These are phyloP conservation scores for Chrysosporium queenslandicum DNA, from an alignment of 2,329 filamentous ascomycete species.

Conservation along the genomic window DNA sequence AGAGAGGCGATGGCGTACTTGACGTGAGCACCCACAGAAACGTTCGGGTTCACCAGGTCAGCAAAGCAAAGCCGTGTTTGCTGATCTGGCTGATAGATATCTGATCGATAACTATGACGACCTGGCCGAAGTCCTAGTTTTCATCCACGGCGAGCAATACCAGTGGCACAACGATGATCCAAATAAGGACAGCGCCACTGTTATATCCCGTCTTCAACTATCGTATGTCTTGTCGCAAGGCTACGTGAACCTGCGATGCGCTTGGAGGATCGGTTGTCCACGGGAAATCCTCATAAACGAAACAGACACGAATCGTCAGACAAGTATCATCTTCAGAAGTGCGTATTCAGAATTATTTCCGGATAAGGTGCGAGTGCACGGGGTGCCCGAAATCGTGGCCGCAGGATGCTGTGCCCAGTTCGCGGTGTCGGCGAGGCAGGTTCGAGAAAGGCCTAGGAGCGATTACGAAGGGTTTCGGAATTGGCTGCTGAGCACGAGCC, in stretches of 20 bases:
- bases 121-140: slow-evolving; percentile 39
- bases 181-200: slow-evolving; percentile 39
- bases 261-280: slow-evolving; percentile 44
- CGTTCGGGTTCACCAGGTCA: background rate
- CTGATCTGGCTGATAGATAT: slow-evolving; percentile 26
- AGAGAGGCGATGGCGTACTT: slow-evolving; percentile 47
- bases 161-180: slow-evolving; percentile 47
- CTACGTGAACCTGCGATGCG: slow-evolving; percentile 48
- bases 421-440: slow-evolving; percentile 45
- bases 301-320: slow-evolving; percentile 30
- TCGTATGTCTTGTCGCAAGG: slow-evolving; percentile 40
- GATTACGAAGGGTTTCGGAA: slow-evolving; percentile 45
- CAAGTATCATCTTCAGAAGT: slow-evolving; percentile 40
- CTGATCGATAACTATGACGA: slow-evolving; percentile 43
- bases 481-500: slow-evolving; percentile 46
- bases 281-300: slow-evolving; percentile 19
- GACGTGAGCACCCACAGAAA: slow-evolving; percentile 19
- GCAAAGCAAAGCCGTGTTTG: background rate
- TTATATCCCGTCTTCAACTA: slow-evolving; percentile 39
- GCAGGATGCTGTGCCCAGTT: slow-evolving; percentile 53
- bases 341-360: slow-evolving; percentile 43
- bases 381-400: slow-evolving; percentile 36
- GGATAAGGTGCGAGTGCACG: slow-evolving; percentile 6
- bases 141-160: slow-evolving; percentile 35
- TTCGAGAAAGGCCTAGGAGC: slow-evolving; percentile 36